These are phyloP conservation scores for Pontederia crassipes DNA, from an alignment of 176 grass and related monocot genomes.

Conservation along the genomic window DNA sequence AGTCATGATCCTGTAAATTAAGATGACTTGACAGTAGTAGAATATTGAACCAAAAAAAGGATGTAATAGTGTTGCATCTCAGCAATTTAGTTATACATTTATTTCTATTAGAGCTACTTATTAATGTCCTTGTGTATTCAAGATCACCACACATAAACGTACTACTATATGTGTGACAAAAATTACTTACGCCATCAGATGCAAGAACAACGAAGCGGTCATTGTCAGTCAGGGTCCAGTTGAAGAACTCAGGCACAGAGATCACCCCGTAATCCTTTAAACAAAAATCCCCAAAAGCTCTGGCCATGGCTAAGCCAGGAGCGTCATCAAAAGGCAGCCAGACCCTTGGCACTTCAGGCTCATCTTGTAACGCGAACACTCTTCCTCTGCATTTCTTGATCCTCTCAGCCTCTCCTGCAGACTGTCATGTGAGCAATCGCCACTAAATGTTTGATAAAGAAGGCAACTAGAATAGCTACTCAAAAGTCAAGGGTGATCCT, in stretches of 20 bases:
- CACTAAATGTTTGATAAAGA: background rate
- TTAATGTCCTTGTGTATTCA: no score
- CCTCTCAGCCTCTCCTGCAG: constrained; percentile 77
- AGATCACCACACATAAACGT: no score
- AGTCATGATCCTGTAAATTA: no score
- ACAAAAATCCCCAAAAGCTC: constrained; percentile 93
- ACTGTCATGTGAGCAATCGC: background rate
- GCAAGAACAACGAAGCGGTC: constrained; percentile 92
- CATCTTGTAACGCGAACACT: constrained; percentile 89
- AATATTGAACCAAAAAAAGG: no score
- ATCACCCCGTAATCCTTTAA: constrained; percentile 97
- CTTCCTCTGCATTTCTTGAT: constrained; percentile 94
- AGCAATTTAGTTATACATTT: no score
- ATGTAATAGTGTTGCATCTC: no score
- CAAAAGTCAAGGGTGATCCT: constrained; percentile 5
- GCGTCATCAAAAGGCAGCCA: constrained; percentile 95
- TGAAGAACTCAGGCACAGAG: constrained; percentile 94
- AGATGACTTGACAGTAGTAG: no score
- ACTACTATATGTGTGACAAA: background rate
- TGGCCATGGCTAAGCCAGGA: constrained; percentile 84
- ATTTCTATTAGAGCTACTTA: no score
- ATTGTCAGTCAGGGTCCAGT: constrained; percentile 57
- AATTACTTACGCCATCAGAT: constrained; percentile 76
- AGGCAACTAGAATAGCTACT: background rate
- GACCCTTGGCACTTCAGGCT: constrained; percentile 91